Evolutionary conservation across 371 early-diverging fungal genomes (phyloP).

Genomic region (Massospora cicadina): DNA sequence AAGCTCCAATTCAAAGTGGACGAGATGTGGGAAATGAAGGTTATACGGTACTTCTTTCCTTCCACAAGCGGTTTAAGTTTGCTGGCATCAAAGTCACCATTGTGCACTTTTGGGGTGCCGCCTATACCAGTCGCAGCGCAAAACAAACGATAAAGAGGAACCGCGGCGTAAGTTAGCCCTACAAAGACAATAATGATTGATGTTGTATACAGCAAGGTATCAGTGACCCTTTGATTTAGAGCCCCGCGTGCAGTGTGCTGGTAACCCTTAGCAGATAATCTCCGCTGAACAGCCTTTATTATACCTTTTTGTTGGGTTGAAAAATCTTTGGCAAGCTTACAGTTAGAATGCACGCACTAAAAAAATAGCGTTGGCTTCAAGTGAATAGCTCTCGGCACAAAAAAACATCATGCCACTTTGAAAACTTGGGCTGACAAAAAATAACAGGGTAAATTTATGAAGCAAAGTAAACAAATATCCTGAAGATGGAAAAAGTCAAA

Average conservation of each 20-base stretch:
- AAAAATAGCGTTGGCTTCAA: not conserved
- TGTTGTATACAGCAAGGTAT: conserved; percentile 44
- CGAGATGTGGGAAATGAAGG: conserved; percentile 68
- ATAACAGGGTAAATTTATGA: no score
- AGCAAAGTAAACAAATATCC: no score
- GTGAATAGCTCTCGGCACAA: no score
- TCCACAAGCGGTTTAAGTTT: conserved; percentile 37
- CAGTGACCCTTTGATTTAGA: not conserved
- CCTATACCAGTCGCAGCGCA: conserved; percentile 84
- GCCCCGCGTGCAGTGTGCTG: not conserved
- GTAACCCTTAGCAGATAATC: not conserved
- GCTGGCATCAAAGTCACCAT: conserved; percentile 29
- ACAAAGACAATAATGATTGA: conserved; percentile 67
- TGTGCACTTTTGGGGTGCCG: conserved; percentile 61
- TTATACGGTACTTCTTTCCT: conserved; percentile 51
- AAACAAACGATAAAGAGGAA: conserved; percentile 88
- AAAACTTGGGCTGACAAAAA: no score
- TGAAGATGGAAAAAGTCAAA: no score
- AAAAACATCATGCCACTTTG: no score
- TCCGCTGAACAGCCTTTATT: not conserved
- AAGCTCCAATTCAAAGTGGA: conserved; percentile 80
- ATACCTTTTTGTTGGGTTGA: not conserved
- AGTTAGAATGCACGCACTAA: not conserved
- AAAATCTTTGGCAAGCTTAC: not conserved
- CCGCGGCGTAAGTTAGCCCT: conserved; percentile 86